Evolutionary conservation across 148 eudicot genomes (phyloP).

Genomic region (Rhododendron ferrugineum): DNA sequence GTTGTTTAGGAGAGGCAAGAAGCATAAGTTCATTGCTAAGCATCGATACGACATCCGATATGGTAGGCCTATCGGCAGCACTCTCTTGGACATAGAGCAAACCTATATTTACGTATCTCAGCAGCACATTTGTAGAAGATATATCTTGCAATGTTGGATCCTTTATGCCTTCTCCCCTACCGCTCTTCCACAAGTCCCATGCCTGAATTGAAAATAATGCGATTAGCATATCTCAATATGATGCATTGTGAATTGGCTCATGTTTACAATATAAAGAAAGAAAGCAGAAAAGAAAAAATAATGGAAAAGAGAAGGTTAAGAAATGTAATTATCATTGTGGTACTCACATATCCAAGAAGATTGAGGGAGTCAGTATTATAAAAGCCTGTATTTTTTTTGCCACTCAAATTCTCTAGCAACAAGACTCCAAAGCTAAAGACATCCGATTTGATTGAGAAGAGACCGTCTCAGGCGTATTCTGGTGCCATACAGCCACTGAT

Average conservation of each 20-base stretch:
- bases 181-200: neutral
- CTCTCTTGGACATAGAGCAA: constrained; percentile 6
- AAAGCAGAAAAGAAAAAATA: neutral
- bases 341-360: neutral
- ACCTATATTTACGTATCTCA: constrained; percentile 4
- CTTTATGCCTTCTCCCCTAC: neutral
- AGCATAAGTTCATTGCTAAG: neutral
- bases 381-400: neutral
- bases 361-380: neutral
- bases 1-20: neutral
- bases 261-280: neutral
- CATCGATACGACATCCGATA: neutral
- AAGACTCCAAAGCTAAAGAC: neutral
- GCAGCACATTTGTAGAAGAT: neutral
- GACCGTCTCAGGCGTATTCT: neutral
- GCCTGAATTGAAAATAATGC: neutral
- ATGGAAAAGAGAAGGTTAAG: neutral
- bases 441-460: neutral
- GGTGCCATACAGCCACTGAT: neutral
- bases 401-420: neutral
- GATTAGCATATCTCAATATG: neutral
- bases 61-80: constrained; percentile 4
- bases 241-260: neutral
- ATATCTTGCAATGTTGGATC: neutral
- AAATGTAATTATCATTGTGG: neutral